Evolutionary conservation across 2,329 filamentous ascomycete species (phyloP), one percentile per base, ranked within the genome.

Genomic region (Penicillium sp.): DNA sequence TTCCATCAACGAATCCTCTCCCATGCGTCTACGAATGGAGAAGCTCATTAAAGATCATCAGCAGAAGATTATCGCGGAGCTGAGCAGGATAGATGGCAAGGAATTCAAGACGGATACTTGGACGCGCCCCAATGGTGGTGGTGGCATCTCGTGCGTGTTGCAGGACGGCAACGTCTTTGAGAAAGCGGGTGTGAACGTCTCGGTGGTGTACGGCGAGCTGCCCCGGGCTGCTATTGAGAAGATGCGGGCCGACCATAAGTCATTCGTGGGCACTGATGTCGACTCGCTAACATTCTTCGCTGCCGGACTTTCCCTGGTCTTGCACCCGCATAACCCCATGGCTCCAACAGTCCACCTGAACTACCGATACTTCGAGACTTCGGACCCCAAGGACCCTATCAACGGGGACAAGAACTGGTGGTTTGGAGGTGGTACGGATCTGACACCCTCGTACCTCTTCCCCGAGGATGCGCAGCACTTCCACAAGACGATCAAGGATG

Each of bases 21-120:
- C 93, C 1, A 97, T 98, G 92, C 90, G 93, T 47, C 80, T 98
- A 50, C 89, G 92, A 56, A 97, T 98, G 93, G 93, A 98, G 73
- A 83, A 88, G 63, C 88, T 97, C 68, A 95, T 97, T 72, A 93
- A 93, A 70, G 82, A 90, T 61, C 89, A 97, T 64, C 93, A 98
- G 67, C 81, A 88, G 62, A 81, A 86, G 55, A 98, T 98, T 51
- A 87, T 97, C 25, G 77, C 81, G 48, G 89, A 86, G 49, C 81
- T 98, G 20, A 87, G 95, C 68, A 80, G 83, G 61, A 78, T 97
- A 38, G 93, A 97, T 66, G 91, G 89, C 50, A 83, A 81, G 56
- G 80, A 82, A 58, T 98, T 98, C 76, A 81, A 81, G 52, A 77
- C 83, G 52, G 93, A 98, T 73, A 85, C 86, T 57, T 98, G 93